Conservation (phyloP, 2,329 filamentous ascomycete genomes). For the Uncinocarpus reesii region DNA sequence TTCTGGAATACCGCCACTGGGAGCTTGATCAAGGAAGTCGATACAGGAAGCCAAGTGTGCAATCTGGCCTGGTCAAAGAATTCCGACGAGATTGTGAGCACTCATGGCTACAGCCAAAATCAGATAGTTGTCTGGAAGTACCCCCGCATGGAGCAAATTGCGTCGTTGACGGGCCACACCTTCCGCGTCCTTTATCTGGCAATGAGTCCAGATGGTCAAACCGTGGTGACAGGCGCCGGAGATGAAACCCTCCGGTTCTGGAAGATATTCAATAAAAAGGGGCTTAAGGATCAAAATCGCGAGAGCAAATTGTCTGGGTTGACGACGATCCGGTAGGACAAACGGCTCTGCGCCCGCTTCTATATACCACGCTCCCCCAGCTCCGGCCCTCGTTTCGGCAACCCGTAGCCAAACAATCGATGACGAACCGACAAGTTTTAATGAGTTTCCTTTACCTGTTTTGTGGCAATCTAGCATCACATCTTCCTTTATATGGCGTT, state of each 20-base stretch:
- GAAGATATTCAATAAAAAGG: conserved; percentile 84
- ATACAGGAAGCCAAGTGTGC: conserved; percentile 97
- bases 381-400: not conserved
- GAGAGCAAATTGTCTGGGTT: conserved; percentile 60
- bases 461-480: conserved; percentile 8
- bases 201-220: conserved; percentile 91
- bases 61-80: conserved; percentile 97
- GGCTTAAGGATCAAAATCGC: conserved; percentile 57
- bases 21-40: conserved; percentile 70
- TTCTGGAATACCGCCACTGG: conserved; percentile 95
- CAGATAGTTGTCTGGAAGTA: conserved; percentile 99
- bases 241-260: conserved; percentile 95
- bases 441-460: conserved; percentile 7
- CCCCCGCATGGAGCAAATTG: conserved; percentile 93
- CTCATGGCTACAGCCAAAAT: conserved; percentile 94
- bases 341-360: not conserved
- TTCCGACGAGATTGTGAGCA: conserved; percentile 93
- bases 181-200: conserved; percentile 92
- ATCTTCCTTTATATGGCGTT: not conserved
- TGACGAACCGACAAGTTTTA: not conserved
- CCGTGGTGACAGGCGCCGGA: conserved; percentile 88
- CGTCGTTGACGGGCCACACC: conserved; percentile 88
- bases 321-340: conserved; percentile 60
- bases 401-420: not conserved
- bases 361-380: not conserved